phyloP scores from a whole-genome alignment of 2,329 filamentous ascomycete species.

The Diaporthe longicolla region DNA sequence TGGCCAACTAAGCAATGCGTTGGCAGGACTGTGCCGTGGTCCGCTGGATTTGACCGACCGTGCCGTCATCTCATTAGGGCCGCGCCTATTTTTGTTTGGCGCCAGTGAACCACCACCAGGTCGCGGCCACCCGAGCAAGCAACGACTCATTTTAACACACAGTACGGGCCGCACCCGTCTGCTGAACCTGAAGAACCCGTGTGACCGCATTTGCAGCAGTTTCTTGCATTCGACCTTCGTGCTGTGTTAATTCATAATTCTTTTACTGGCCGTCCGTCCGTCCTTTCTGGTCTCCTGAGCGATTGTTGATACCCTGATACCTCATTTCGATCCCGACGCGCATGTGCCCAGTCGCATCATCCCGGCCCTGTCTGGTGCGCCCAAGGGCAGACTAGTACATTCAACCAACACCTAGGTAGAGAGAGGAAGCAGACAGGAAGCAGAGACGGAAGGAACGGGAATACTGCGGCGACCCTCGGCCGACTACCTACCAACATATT shows the following conservation, averaged over 20 bases:
- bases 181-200: conserved; percentile 8
- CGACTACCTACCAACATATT: conserved; percentile 20
- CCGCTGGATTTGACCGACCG: conserved; percentile 18
- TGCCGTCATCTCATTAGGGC: conserved; percentile 33
- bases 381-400: not conserved
- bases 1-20: conserved; percentile 12
- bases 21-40: conserved; percentile 37
- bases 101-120: conserved; percentile 29
- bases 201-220: conserved; percentile 24
- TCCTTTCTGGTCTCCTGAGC: conserved; percentile 5
- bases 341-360: conserved; percentile 11
- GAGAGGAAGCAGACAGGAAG: not conserved
- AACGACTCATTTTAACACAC: conserved; percentile 14
- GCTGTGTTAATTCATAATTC: conserved; percentile 35
- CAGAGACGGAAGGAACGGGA: not conserved
- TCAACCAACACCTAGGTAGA: conserved; percentile 12
- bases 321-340: conserved; percentile 1
- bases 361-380: not conserved
- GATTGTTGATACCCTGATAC: conserved; percentile 30
- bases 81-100: conserved; percentile 37
- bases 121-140: conserved; percentile 17
- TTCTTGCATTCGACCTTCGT: conserved; percentile 26
- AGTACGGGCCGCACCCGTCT: conserved; percentile 11
- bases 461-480: not conserved
- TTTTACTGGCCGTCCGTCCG: not conserved